Conservation (phyloP, 345 rosid genomes). For the Citrus sinensis region DNA sequence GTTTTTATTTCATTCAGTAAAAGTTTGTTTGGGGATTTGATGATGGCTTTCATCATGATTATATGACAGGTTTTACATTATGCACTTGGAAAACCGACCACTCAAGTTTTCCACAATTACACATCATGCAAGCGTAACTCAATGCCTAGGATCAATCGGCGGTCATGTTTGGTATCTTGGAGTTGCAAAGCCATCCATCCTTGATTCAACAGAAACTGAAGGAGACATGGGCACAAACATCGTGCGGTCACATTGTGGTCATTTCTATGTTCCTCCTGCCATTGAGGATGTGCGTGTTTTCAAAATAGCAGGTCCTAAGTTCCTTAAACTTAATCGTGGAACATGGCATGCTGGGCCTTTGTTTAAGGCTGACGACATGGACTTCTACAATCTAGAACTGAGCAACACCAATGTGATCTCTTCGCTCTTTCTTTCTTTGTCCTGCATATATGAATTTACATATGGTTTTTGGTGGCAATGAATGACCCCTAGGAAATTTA, state of each 20-base stretch:
- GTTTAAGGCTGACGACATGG: conserved; percentile 48
- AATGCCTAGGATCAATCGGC: conserved; percentile 82
- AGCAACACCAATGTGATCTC: conserved; percentile 73
- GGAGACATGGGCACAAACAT: conserved; percentile 1
- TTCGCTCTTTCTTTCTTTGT: neutral
- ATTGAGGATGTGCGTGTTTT: conserved; percentile 58
- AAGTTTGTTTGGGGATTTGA: conserved; percentile 1
- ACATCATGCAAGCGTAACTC: conserved; percentile 85
- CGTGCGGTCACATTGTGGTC: conserved; percentile 45
- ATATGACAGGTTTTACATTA: conserved; percentile 50
- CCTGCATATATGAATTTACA: neutral
- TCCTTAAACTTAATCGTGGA: conserved; percentile 60
- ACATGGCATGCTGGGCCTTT: conserved; percentile 93
- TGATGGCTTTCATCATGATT: neutral
- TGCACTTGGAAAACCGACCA: conserved; percentile 44
- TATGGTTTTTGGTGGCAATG: neutral
- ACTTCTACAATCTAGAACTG: conserved; percentile 81
- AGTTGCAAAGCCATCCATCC: conserved; percentile 64
- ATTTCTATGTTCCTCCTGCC: conserved; percentile 58
- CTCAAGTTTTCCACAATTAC: conserved; percentile 49
- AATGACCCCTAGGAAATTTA: neutral
- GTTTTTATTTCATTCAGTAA: neutral
- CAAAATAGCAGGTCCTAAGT: conserved; percentile 64
- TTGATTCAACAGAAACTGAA: conserved; percentile 16
- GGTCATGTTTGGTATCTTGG: conserved; percentile 81